phyloP scores from a whole-genome alignment of 148 eudicot genomes.

The Camellia japonica region DNA sequence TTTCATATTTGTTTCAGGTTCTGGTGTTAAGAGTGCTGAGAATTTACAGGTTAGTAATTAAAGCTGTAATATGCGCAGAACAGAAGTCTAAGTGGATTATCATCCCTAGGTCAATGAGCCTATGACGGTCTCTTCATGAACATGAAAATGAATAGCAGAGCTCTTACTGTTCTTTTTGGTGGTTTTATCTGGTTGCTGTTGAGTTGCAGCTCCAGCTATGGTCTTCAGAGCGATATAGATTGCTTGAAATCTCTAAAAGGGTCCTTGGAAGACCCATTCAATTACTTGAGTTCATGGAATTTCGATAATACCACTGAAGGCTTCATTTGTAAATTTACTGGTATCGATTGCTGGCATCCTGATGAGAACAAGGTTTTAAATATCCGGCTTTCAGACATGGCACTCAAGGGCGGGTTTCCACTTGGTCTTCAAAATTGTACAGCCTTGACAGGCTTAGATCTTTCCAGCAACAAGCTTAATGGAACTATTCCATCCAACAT shows the following conservation, averaged over 20 bases:
- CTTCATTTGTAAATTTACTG: constrained; percentile 46
- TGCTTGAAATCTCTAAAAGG: constrained; percentile 52
- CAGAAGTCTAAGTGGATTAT: neutral
- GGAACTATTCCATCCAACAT: constrained; percentile 45
- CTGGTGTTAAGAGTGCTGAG: neutral
- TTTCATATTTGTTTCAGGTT: constrained; percentile 4
- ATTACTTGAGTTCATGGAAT: constrained; percentile 46
- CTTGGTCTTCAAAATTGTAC: constrained; percentile 38
- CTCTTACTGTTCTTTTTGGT: constrained; percentile 6
- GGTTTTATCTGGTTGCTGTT: constrained; percentile 22
- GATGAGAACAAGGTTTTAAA: constrained; percentile 48
- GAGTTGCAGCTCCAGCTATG: constrained; percentile 19
- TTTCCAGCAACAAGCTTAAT: constrained; percentile 44
- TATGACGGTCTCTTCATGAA: constrained; percentile 11
- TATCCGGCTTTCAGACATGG: constrained; percentile 41
- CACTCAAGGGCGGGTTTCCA: constrained; percentile 56
- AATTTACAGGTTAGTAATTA: neutral
- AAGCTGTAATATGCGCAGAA: neutral
- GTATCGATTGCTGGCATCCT: constrained; percentile 57
- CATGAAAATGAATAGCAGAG: constrained; percentile 15
- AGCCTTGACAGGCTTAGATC: constrained; percentile 37
- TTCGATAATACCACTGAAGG: constrained; percentile 47
- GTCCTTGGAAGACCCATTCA: constrained; percentile 43
- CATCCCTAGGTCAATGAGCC: neutral
- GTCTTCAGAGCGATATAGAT: constrained; percentile 30